Base-by-base conservation (phyloP, 768 basidiomycete species). In the Mycena epipterygia region DNA sequence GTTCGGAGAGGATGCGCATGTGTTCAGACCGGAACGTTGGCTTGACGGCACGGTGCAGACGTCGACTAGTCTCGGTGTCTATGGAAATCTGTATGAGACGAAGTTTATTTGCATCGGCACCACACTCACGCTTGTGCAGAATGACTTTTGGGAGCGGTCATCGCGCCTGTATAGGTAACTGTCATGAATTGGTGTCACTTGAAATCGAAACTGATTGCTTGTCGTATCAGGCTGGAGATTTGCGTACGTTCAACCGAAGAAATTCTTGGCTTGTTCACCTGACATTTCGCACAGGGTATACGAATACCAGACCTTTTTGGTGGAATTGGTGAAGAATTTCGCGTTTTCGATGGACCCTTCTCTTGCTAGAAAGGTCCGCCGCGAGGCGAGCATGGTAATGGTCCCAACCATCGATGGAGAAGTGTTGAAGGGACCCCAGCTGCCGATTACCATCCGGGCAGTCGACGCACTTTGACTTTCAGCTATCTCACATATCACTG, bases 1-100 rank as follows among this genome's bases (percentile, higher is more conserved):
- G 21, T 91, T 89, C 79, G 90, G 90, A 4, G 81, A 84, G n/a
- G 88, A 90, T 73, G 87, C 89, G 2, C 73, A 87, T 59, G 75
- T 78, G 23, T 91, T 87, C 76, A 85, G 87, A 52, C 89, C 89
- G 5, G 86, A 88, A 57, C 80, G 90, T 64, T 91, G 89, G 89
- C 72, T 89, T 21, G 77, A 72, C 68, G 76, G 76, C 19, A 72
- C 77, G 7, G 77, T 76, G 2, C 76, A 80, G 65, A 85, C 80
- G 74, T 85, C 81, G 21, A 80, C 82, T 4, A 81, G 80, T 11
- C 75, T 87, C 5, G 85, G 85, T 6, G 85, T 87, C 12, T 87
- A 84, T 68, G 82, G 82, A 16, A 87, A 88, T 75, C 73, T 85
- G 88, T 89, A 79, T 64, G 82, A 72, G 11, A 12, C 29, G 42